A percentile compares a stretch with the other conserved stretches of the same genome.
Conservation (phyloP, 2,329 filamentous ascomycete species). For the Scorias spongiosa region DNA sequence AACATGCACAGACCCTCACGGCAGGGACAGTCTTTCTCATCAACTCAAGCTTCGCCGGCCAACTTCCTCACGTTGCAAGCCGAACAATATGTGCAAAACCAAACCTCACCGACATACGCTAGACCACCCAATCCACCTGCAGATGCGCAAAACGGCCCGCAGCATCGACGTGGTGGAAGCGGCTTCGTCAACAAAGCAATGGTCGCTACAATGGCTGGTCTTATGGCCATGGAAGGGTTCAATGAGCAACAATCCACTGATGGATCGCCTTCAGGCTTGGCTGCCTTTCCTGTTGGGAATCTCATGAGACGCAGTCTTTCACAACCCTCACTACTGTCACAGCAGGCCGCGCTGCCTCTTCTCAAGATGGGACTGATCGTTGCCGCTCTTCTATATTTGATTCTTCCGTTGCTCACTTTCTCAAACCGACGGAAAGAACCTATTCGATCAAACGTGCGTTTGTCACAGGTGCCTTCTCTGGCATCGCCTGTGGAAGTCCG, state of each 20-base stretch:
- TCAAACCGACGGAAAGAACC: conserved; percentile 40
- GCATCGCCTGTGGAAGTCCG: conserved; percentile 74
- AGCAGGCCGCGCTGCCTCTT: conserved; percentile 25
- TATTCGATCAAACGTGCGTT: conserved; percentile 15
- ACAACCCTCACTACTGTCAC: conserved; percentile 8
- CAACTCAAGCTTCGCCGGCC: conserved; percentile 11
- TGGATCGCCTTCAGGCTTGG: conserved; percentile 25
- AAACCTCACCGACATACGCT: conserved; percentile 17
- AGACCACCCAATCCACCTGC: conserved; percentile 17
- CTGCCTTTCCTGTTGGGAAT: conserved; percentile 24
- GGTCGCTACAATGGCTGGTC: conserved; percentile 77
- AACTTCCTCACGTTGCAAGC: conserved; percentile 15
- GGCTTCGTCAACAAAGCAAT: conserved; percentile 59
- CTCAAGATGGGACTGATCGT: conserved; percentile 37
- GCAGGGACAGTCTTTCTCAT: conserved; percentile 13
- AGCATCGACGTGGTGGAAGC: conserved; percentile 22
- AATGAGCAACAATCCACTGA: conserved; percentile 42
- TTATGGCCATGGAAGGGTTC: conserved; percentile 82
- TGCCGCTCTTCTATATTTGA: conserved; percentile 39
- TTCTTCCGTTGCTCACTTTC: conserved; percentile 41
- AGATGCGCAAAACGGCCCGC: conserved; percentile 17
- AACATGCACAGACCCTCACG: conserved; percentile 4
- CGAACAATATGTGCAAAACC: conserved; percentile 20
- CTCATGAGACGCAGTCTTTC: conserved; percentile 17
- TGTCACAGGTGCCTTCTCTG: conserved; percentile 48